Conservation (phyloP, 805 yeast genomes). For the Brettanomyces custersianus region DNA sequence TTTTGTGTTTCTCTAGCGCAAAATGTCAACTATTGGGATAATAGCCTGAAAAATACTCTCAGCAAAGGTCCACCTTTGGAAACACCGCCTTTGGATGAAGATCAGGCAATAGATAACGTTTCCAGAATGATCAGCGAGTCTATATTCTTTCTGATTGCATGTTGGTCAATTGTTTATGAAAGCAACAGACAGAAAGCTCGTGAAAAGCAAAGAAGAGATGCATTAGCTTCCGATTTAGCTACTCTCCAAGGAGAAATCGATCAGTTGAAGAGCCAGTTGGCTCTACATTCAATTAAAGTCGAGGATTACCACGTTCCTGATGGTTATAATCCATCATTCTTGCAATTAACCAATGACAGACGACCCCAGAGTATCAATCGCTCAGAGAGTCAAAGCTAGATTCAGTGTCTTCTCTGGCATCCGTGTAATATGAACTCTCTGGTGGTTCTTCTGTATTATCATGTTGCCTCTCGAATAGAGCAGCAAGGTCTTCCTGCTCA, state of each 20-base stretch:
- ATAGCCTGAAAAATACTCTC: slow-evolving; percentile 38
- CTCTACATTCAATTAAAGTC: slow-evolving; percentile 26
- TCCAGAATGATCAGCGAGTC: slow-evolving; percentile 72
- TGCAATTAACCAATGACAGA: slow-evolving; percentile 27
- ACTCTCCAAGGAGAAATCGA: slow-evolving; percentile 65
- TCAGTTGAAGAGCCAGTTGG: slow-evolving; percentile 40
- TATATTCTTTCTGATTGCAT: slow-evolving; percentile 75
- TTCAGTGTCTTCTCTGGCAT: slow-evolving; percentile 3
- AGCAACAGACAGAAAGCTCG: slow-evolving; percentile 58
- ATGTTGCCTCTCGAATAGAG: background rate
- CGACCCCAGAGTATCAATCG: background rate
- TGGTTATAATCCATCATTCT: slow-evolving; percentile 35
- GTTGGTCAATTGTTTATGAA: slow-evolving; percentile 65
- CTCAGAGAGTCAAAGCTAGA: slow-evolving; percentile 8
- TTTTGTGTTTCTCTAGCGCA: slow-evolving; percentile 69
- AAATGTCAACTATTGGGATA: slow-evolving; percentile 56
- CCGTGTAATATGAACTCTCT: too few relatives aligned
- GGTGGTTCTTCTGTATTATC: background rate
- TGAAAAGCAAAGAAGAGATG: slow-evolving; percentile 51
- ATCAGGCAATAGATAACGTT: slow-evolving; percentile 74
- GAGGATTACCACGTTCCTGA: slow-evolving; percentile 43
- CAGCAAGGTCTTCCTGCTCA: background rate
- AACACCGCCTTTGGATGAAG: slow-evolving; percentile 72
- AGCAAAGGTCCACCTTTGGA: background rate
- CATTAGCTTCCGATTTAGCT: slow-evolving; percentile 63